These are phyloP conservation scores for Afroboletus lepidellus DNA, from an alignment of 1,284 basidiomycete genomes.

Conservation along the genomic window DNA sequence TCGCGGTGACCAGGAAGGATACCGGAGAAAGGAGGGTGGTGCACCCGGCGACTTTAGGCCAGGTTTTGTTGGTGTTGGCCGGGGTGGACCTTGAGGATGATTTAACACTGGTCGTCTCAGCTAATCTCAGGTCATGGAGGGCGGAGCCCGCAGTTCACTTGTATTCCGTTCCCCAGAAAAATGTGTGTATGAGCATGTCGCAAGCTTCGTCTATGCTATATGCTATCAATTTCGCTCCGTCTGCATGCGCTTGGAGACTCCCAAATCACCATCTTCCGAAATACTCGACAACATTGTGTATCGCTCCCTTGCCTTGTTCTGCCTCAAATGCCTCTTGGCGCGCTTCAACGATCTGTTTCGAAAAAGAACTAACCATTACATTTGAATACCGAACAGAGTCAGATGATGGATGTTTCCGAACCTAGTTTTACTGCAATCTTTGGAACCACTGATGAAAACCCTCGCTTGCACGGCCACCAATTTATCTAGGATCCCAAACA, in stretches of 20 bases:
- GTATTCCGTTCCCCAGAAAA: slow-evolving; percentile 28
- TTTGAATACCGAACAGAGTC: not conserved
- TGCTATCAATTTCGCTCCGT: slow-evolving; percentile 26
- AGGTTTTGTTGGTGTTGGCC: slow-evolving; percentile 83
- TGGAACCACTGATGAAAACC: slow-evolving; percentile 45
- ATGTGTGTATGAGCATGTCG: slow-evolving; percentile 40
- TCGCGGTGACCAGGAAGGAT: not conserved
- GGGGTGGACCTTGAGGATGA: slow-evolving; percentile 71
- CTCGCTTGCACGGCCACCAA: slow-evolving; percentile 43
- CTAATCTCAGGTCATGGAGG: slow-evolving; percentile 2
- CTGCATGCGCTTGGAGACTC: not conserved
- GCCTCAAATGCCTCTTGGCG: slow-evolving; percentile 15
- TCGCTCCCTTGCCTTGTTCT: slow-evolving; percentile 1
- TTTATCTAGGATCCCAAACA: slow-evolving; percentile 49
- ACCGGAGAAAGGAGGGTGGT: not conserved
- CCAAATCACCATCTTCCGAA: slow-evolving; percentile 22
- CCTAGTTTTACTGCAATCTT: slow-evolving; percentile 40
- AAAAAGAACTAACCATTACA: slow-evolving; percentile 20
- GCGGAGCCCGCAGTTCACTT: not conserved
- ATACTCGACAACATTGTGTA: slow-evolving; percentile 28
- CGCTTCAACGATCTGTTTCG: slow-evolving; percentile 27
- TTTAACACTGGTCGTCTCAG: not conserved
- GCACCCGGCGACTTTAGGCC: slow-evolving; percentile 47
- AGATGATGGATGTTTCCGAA: slow-evolving; percentile 16
- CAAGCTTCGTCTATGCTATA: slow-evolving; percentile 40